phyloP scores from a whole-genome alignment of 495 filamentous ascomycete species.

The Penicillium crystallinum region DNA sequence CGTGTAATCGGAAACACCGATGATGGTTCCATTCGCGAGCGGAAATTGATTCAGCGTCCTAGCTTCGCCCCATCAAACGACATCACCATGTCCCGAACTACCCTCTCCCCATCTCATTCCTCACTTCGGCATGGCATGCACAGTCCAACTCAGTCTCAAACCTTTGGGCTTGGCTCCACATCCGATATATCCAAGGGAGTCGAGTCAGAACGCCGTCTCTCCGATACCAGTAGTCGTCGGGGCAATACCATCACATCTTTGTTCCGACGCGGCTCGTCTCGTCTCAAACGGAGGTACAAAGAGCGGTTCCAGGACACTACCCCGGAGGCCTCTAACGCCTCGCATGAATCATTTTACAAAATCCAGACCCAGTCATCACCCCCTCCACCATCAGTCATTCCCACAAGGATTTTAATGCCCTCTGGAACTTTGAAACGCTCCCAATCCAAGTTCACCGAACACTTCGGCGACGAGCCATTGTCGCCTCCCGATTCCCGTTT shows the following conservation, averaged over 20 bases:
- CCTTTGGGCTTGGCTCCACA: constrained; percentile 44
- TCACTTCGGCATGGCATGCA: constrained; percentile 47
- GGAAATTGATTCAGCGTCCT: constrained; percentile 23
- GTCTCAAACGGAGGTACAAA: constrained; percentile 53
- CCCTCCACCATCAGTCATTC: constrained; percentile 23
- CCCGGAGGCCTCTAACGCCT: constrained; percentile 74
- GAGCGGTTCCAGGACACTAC: constrained; percentile 48
- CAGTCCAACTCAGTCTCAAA: constrained; percentile 51
- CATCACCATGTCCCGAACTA: constrained; percentile 49
- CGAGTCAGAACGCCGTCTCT: constrained; percentile 40
- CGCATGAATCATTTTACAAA: constrained; percentile 69
- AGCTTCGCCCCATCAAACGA: constrained; percentile 41
- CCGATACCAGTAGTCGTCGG: constrained; percentile 42
- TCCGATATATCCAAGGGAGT: constrained; percentile 42
- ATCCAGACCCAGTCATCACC: constrained; percentile 36
- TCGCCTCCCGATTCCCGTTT: constrained; percentile 77
- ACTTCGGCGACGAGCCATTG: constrained; percentile 77
- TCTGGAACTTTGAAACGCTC: constrained; percentile 64
- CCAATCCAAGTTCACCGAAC: constrained; percentile 89
- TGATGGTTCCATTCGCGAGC: constrained; percentile 35
- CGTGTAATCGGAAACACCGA: constrained; percentile 35
- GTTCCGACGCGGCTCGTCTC: constrained; percentile 62
- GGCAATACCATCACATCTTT: constrained; percentile 57
- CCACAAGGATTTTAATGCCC: constrained; percentile 41
- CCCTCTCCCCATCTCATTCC: constrained; percentile 52